Percentiles rank a stretch among this genome's conserved stretches.
These are phyloP conservation scores for Aleurites moluccanus DNA, from an alignment of 441 rosid species.

Conservation along the genomic window DNA sequence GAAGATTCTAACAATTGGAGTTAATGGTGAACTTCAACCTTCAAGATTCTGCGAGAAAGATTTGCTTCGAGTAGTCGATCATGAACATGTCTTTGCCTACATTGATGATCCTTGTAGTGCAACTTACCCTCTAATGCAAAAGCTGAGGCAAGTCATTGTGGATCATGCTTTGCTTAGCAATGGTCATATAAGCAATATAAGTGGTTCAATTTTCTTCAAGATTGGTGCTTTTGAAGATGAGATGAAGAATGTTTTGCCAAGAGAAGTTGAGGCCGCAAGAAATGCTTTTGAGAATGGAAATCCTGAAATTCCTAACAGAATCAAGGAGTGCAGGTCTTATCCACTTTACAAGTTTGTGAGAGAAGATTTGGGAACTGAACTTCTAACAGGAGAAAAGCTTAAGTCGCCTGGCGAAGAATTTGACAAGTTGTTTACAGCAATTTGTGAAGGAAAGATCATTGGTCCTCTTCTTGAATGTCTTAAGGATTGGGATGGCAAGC, in stretches of 20 bases:
- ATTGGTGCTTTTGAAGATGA: conserved; percentile 54
- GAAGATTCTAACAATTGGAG: conserved; percentile 31
- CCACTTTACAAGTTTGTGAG: conserved; percentile 52
- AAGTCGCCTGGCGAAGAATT: conserved; percentile 57
- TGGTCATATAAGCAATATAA: conserved; percentile 37
- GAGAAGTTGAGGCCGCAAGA: conserved; percentile 47
- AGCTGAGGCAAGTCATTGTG: conserved; percentile 54
- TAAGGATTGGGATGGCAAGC: conserved; percentile 51
- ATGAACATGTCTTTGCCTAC: conserved; percentile 53
- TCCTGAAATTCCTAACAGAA: conserved; percentile 44
- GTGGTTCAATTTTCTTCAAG: conserved; percentile 52
- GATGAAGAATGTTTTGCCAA: conserved; percentile 44
- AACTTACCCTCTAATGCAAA: conserved; percentile 55
- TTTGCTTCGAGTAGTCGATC: conserved; percentile 42
- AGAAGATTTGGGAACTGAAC: conserved; percentile 43
- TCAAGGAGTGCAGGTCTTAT: conserved; percentile 60
- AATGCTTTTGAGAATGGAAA: conserved; percentile 37
- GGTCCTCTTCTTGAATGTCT: conserved; percentile 60
- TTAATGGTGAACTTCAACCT: conserved; percentile 43
- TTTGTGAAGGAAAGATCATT: conserved; percentile 48
- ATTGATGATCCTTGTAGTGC: conserved; percentile 59
- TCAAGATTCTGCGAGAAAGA: conserved; percentile 50
- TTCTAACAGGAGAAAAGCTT: conserved; percentile 51
- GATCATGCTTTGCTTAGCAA: conserved; percentile 54
- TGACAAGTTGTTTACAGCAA: conserved; percentile 44